Conservation (phyloP, 2,329 filamentous ascomycete species). For the Thelonectria rubi region DNA sequence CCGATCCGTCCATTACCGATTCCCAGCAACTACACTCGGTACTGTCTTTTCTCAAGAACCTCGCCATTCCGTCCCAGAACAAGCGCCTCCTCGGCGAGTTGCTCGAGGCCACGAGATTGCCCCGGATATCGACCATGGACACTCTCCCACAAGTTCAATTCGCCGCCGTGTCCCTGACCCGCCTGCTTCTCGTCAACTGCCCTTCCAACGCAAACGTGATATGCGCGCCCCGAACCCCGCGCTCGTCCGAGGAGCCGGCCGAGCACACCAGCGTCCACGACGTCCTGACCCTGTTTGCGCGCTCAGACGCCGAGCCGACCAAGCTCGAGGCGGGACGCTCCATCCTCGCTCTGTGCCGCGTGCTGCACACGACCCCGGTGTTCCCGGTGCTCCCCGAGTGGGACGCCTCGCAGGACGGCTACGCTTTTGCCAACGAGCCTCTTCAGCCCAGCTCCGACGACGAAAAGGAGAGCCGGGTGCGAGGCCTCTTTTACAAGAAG, state of each 20-base stretch:
- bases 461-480: conserved; percentile 30
- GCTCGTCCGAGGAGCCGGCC: conserved; percentile 37
- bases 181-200: conserved; percentile 64
- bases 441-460: conserved; percentile 2
- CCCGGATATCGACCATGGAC: conserved; percentile 63
- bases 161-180: conserved; percentile 64
- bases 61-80: conserved; percentile 66
- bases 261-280: conserved; percentile 48
- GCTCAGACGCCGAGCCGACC: conserved; percentile 59
- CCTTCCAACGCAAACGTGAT: conserved; percentile 61
- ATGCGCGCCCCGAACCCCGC: conserved; percentile 52
- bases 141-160: conserved; percentile 66
- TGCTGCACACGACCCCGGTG: conserved; percentile 57
- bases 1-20: conserved; percentile 51
- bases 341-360: conserved; percentile 61
- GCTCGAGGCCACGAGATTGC: conserved; percentile 56
- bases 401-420: conserved; percentile 43
- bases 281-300: conserved; percentile 50
- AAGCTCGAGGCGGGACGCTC: conserved; percentile 68
- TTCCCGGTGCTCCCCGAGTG: conserved; percentile 47
- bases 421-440: conserved; percentile 19
- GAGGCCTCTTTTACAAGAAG: conserved; percentile 55
- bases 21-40: conserved; percentile 65
- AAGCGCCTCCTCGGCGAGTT: conserved; percentile 61
- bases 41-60: conserved; percentile 71